Conservation (phyloP, 306 rosid genomes). For the Medicago lupulina region DNA sequence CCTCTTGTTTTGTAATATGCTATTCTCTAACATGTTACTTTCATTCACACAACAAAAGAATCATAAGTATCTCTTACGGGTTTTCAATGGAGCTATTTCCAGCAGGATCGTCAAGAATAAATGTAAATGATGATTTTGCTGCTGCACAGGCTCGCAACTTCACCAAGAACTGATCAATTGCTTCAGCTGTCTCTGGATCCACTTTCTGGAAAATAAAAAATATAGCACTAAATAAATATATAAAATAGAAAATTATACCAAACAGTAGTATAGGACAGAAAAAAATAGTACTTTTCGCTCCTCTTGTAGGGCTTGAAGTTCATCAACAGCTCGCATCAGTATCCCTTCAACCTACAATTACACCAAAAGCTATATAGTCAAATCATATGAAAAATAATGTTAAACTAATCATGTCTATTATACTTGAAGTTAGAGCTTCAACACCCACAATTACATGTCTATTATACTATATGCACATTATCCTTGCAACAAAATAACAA, state of each 20-base stretch:
- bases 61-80: conserved; percentile 62
- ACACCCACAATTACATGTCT: conserved; percentile 10
- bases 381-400: conserved; percentile 10
- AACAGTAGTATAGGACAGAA: conserved; percentile 3
- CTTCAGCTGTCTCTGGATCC: conserved; percentile 77
- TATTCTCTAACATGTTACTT: not conserved
- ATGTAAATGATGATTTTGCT: conserved; percentile 69
- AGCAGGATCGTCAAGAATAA: conserved; percentile 88
- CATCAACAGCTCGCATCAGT: conserved; percentile 76
- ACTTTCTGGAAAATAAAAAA: conserved; percentile 62
- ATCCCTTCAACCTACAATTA: conserved; percentile 82
- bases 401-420: not conserved
- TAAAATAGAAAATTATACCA: conserved; percentile 3
- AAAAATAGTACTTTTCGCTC: conserved; percentile 70
- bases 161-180: conserved; percentile 75
- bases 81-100: conserved; percentile 97
- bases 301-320: conserved; percentile 75
- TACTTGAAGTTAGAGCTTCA: not conserved
- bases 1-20: not conserved
- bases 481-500: conserved; percentile 17
- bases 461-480: not conserved
- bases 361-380: conserved; percentile 10
- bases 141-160: conserved; percentile 74
- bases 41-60: not conserved
- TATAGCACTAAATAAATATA: conserved; percentile 26